Evolutionary conservation across 2,329 filamentous ascomycete genomes (phyloP).

Genomic region (Aureobasidium sp.): DNA sequence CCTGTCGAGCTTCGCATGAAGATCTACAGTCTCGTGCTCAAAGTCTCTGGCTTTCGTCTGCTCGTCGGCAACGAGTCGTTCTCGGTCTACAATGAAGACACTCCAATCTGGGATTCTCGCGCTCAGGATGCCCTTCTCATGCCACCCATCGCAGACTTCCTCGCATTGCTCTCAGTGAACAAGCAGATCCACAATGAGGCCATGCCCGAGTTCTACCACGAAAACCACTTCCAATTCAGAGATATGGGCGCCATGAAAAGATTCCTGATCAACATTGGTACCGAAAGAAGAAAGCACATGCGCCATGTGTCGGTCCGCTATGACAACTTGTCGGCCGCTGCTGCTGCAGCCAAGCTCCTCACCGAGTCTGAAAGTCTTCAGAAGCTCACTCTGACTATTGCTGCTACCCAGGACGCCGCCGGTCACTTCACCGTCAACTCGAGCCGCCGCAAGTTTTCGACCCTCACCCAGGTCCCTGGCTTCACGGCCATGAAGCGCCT

Average conservation of each 20-base stretch:
- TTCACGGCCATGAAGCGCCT: neutral
- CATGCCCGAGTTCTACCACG: slow-evolving; percentile 17
- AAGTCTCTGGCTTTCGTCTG: neutral
- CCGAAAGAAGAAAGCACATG: neutral
- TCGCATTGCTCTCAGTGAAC: slow-evolving; percentile 19
- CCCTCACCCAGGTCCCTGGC: neutral
- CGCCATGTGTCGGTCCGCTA: neutral
- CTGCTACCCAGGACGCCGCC: neutral
- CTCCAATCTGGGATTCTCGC: neutral
- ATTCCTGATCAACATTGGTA: neutral
- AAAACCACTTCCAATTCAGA: slow-evolving; percentile 18
- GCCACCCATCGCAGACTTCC: neutral
- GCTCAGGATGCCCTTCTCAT: neutral
- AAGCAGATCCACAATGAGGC: slow-evolving; percentile 21
- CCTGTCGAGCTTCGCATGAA: neutral
- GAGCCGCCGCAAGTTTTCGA: neutral
- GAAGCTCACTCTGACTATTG: neutral
- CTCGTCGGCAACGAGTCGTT: neutral
- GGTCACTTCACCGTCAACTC: neutral
- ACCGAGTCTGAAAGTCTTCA: neutral
- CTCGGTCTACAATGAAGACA: neutral
- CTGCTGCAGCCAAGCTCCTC: slow-evolving; percentile 3
- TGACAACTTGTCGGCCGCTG: neutral
- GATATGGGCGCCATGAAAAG: neutral
- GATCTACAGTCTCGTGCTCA: neutral